Evolutionary conservation across 1,284 basidiomycete species (phyloP).

Genomic region (Gymnopus androsaceus): DNA sequence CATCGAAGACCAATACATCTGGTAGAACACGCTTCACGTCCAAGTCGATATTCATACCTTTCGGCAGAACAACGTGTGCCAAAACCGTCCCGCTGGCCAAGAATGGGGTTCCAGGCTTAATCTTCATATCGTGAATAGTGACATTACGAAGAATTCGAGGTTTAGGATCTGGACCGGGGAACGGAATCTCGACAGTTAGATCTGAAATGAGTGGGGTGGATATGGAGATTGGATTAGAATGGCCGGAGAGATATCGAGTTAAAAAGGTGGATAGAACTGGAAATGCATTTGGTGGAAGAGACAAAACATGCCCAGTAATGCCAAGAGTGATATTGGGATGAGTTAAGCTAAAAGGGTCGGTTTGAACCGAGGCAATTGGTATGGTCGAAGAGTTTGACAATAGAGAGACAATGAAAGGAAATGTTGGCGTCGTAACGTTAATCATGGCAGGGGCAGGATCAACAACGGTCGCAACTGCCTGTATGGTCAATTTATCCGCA

Average conservation of each 20-base stretch:
- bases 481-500: conserved; percentile 43
- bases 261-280: conserved; percentile 60
- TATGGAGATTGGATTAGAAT: conserved; percentile 58
- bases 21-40: conserved; percentile 66
- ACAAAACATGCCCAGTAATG: conserved; percentile 60
- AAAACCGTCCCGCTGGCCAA: conserved; percentile 68
- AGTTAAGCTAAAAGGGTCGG: conserved; percentile 56
- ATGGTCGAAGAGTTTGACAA: conserved; percentile 33
- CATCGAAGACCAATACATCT: conserved; percentile 76
- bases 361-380: conserved; percentile 55
- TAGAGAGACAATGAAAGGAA: conserved; percentile 65
- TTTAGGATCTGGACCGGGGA: conserved; percentile 63
- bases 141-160: conserved; percentile 69
- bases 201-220: conserved; percentile 53
- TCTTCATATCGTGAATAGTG: conserved; percentile 72
- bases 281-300: conserved; percentile 46
- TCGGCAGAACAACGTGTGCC: conserved; percentile 64
- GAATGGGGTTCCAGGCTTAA: conserved; percentile 56
- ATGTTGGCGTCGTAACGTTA: conserved; percentile 48
- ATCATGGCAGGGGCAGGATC: conserved; percentile 55
- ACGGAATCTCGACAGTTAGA: conserved; percentile 49
- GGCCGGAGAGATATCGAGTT: conserved; percentile 58
- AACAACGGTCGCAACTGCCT: conserved; percentile 58
- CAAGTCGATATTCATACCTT: conserved; percentile 62
- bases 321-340: conserved; percentile 67